Evolutionary conservation across 2,329 filamentous ascomycete genomes (phyloP).

Genomic region (Colletotrichum destructivum): DNA sequence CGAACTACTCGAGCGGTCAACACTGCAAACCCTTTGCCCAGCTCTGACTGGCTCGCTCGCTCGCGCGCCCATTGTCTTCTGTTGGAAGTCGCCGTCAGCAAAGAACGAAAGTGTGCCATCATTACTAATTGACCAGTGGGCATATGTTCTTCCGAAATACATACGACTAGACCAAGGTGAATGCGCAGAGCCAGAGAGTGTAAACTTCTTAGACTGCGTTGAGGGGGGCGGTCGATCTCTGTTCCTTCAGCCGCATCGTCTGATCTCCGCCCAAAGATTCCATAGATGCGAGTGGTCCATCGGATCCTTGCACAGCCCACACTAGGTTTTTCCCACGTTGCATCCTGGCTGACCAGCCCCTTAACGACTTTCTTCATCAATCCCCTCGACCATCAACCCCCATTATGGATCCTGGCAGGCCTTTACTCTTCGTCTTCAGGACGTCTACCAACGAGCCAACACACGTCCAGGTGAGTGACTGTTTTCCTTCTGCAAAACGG

Average conservation of each 20-base stretch:
- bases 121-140: not conserved
- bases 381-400: constrained; percentile 8
- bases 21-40: not conserved
- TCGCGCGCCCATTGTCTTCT: not conserved
- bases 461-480: not conserved
- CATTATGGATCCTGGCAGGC: constrained; percentile 15
- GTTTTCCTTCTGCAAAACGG: not conserved
- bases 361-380: constrained; percentile 37
- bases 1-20: not conserved
- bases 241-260: constrained; percentile 43
- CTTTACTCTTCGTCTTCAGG: constrained; percentile 13
- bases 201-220: not conserved
- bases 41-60: not conserved
- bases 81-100: not conserved
- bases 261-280: constrained; percentile 39
- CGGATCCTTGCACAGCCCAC: constrained; percentile 35
- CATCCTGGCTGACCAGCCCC: constrained; percentile 35
- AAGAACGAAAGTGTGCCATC: not conserved
- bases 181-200: constrained; percentile 13
- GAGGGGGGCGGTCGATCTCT: constrained; percentile 37
- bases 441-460: not conserved
- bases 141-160: constrained; percentile 22
- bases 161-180: not conserved
- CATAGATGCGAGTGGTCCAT: constrained; percentile 43
- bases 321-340: constrained; percentile 40